phyloP scores from a whole-genome alignment of 2,329 filamentous ascomycete species.

The Cordyceps fumosorosea region DNA sequence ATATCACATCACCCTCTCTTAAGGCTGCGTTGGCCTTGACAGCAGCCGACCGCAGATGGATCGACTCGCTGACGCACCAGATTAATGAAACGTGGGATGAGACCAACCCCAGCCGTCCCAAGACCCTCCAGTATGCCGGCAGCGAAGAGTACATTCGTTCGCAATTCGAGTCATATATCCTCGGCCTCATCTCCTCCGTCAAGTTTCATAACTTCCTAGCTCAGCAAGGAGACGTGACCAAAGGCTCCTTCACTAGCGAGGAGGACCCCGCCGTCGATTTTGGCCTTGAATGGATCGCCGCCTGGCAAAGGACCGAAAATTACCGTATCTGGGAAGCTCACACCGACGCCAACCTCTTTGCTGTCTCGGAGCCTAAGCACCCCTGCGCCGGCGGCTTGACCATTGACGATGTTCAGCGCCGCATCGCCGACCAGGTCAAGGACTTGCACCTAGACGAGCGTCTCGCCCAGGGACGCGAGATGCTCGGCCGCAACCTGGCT shows the following conservation, averaged over 20 bases:
- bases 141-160: conserved; percentile 96
- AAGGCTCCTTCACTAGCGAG: conserved; percentile 62
- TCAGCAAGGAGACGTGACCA: conserved; percentile 63
- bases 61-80: conserved; percentile 88
- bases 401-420: conserved; percentile 88
- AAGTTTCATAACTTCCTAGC: conserved; percentile 79
- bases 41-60: conserved; percentile 86
- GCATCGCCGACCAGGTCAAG: conserved; percentile 84
- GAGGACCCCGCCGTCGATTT: conserved; percentile 84
- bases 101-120: conserved; percentile 79
- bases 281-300: conserved; percentile 74
- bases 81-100: conserved; percentile 98
- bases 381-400: conserved; percentile 88
- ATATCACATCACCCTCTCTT: conserved; percentile 73
- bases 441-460: conserved; percentile 91
- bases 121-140: conserved; percentile 87
- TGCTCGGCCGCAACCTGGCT: conserved; percentile 80
- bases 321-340: conserved; percentile 79
- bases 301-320: conserved; percentile 84
- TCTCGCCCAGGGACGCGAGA: conserved; percentile 75
- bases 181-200: conserved; percentile 78
- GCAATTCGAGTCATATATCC: conserved; percentile 93
- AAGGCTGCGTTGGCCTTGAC: conserved; percentile 71
- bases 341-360: conserved; percentile 83
- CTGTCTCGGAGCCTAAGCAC: conserved; percentile 87